Evolutionary conservation across 176 grass and related monocot genomes (phyloP).

Genomic region (Oryza punctata): DNA sequence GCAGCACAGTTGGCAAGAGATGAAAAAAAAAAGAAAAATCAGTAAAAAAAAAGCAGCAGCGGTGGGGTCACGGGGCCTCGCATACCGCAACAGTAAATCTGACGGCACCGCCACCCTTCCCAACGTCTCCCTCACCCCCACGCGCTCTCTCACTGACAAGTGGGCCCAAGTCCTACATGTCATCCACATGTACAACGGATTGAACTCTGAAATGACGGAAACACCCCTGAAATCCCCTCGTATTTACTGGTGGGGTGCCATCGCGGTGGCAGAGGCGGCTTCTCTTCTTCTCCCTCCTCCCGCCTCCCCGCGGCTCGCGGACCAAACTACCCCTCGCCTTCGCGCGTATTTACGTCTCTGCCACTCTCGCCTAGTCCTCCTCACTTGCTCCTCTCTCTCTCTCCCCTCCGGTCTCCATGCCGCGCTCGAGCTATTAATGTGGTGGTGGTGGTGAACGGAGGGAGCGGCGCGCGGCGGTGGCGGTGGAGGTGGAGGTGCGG

Average conservation of each 20-base stretch:
- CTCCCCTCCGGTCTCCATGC: background rate
- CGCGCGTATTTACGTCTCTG: background rate
- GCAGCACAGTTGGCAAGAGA: background rate
- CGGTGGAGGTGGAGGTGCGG: background rate
- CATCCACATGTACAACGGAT: background rate
- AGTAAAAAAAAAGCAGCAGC: constrained; percentile 8
- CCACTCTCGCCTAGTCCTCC: constrained; percentile 24
- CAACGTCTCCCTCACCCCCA: background rate
- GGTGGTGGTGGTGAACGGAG: constrained; percentile 22
- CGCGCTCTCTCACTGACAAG: background rate
- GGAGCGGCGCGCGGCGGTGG: constrained; percentile 12
- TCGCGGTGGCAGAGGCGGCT: no score
- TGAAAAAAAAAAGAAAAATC: background rate
- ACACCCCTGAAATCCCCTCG: fast-evolving
- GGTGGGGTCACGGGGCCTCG: constrained; percentile 45
- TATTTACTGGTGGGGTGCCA: background rate
- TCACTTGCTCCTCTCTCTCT: background rate
- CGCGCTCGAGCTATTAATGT: constrained; percentile 14
- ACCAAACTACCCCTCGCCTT: background rate
- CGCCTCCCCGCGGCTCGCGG: background rate
- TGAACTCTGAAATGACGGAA: background rate
- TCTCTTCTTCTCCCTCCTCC: background rate
- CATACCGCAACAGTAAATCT: constrained; percentile 31
- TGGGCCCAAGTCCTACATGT: background rate
- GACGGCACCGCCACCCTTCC: background rate